Base-by-base conservation (phyloP, 2,329 filamentous ascomycete species). In the Ceratocystis ficicola region DNA sequence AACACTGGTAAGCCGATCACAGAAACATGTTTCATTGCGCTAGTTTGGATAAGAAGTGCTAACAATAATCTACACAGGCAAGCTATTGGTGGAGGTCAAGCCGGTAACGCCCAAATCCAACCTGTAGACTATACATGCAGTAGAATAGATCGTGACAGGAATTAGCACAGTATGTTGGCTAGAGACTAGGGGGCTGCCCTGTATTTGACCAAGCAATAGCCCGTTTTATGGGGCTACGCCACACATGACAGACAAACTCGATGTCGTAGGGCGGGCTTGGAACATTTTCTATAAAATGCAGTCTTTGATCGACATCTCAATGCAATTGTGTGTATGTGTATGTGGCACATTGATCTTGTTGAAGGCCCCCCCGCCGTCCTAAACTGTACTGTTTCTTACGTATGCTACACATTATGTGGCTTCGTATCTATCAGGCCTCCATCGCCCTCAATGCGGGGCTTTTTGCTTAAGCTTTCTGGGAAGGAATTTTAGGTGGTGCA, bases 1-100 rank as follows among this genome's bases (percentile, higher is more conserved):
- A 92, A 92, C 73, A 89, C 81, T 8, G 88, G 88, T 76, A 81
- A 86, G 77, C 57, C 5, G 41, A 28, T 17, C 8, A 32, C 46
- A 28, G 1, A 12, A 36, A 25, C 25, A 28, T 12, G n/a, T 25
- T 50, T 52, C 7, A 2, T 10, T 25, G 22, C 5, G 10, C 36
- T 62, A 3, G 5, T 20, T 28, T 48, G 15, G n/a, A 3, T 46
- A 1, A 17, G 15, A 20, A 7, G 10, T 63, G n/a, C 61, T 63
- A 63, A 63, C 61, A 48, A 10, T 1, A 5, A 20, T 63, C 12
- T 20, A 3, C 36, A 41, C 36, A 63, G 61, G 61, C 44, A 67
- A 67, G 55, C 77, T 85, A 70, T 74, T 85, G 71, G 79, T 83
- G 28, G 80, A 83, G 73, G 72, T 82, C 64, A 82, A 82, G 73